phyloP scores from a whole-genome alignment of 805 yeast species.

The Candida jianshihensis region DNA sequence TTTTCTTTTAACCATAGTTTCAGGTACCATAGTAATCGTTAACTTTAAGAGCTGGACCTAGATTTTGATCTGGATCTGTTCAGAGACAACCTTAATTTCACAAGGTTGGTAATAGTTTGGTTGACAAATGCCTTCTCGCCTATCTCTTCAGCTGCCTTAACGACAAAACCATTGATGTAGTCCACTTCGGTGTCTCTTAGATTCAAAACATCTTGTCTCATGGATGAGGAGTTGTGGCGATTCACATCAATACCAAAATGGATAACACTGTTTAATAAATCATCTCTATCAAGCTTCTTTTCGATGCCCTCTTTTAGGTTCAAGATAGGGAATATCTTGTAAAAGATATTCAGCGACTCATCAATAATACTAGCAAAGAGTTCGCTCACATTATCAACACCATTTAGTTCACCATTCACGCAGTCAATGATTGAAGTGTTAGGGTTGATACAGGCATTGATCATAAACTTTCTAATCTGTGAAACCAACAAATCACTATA shows the following conservation, averaged over 20 bases:
- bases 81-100: slow-evolving; percentile 25
- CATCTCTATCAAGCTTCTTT: slow-evolving; percentile 20
- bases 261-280: slow-evolving; percentile 31
- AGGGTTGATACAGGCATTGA: slow-evolving; percentile 81
- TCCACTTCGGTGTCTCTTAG: slow-evolving; percentile 67
- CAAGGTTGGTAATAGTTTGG: slow-evolving; percentile 26
- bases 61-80: slow-evolving; percentile 10
- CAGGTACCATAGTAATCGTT: too few species aligned
- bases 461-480: slow-evolving; percentile 70
- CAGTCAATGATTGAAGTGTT: slow-evolving; percentile 74
- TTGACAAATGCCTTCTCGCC: slow-evolving; percentile 28
- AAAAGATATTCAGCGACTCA: slow-evolving; percentile 28
- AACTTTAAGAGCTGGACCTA: too few species aligned
- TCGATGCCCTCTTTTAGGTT: slow-evolving; percentile 17
- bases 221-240: slow-evolving; percentile 45
- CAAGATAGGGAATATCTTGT: slow-evolving; percentile 24
- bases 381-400: slow-evolving; percentile 33
- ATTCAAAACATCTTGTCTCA: slow-evolving; percentile 48
- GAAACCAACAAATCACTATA: slow-evolving; percentile 44
- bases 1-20: too few species aligned
- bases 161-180: slow-evolving; percentile 78
- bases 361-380: slow-evolving; percentile 27
- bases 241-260: slow-evolving; percentile 38
- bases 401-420: slow-evolving; percentile 67
- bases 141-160: slow-evolving; percentile 41